Evolutionary conservation across 257 asterid species (phyloP).

Genomic region (Ligustrum vulgare): DNA sequence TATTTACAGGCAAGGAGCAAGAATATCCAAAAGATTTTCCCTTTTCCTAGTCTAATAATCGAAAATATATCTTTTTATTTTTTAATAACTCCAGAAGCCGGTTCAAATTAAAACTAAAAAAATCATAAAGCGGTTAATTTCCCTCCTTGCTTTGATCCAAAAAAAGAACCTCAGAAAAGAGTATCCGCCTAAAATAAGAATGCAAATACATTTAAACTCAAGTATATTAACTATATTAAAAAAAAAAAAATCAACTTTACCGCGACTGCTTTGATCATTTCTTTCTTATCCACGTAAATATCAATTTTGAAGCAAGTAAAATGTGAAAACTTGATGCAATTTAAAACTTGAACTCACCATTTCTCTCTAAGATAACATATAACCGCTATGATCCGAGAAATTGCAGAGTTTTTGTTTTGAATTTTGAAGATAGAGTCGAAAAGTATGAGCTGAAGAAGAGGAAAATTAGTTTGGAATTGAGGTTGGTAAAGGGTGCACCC

Average conservation of each 20-base stretch:
- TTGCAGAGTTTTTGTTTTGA: neutral
- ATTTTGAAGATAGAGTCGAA: neutral
- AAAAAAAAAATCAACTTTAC: too few relatives aligned
- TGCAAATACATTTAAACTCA: neutral
- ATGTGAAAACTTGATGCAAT: constrained; percentile 3
- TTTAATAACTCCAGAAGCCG: neutral
- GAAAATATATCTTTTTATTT: neutral
- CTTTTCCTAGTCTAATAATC: neutral
- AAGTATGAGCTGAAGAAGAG: constrained; percentile 11
- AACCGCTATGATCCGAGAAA: neutral
- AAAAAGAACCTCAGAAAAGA: neutral
- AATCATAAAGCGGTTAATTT: too few relatives aligned
- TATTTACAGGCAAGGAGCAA: neutral
- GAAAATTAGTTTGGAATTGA: neutral
- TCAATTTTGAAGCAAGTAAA: constrained; percentile 11
- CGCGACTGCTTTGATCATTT: neutral
- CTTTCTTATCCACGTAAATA: neutral
- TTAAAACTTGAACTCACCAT: constrained; percentile 20
- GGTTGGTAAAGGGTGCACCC: too few relatives aligned
- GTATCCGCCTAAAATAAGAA: neutral
- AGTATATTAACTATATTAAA: too few relatives aligned
- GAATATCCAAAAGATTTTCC: neutral
- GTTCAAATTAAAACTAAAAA: neutral
- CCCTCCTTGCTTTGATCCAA: neutral
- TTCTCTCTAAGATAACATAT: constrained; percentile 13